phyloP scores from a whole-genome alignment of 2,329 filamentous ascomycete species.

The Annulohypoxylon truncatum region DNA sequence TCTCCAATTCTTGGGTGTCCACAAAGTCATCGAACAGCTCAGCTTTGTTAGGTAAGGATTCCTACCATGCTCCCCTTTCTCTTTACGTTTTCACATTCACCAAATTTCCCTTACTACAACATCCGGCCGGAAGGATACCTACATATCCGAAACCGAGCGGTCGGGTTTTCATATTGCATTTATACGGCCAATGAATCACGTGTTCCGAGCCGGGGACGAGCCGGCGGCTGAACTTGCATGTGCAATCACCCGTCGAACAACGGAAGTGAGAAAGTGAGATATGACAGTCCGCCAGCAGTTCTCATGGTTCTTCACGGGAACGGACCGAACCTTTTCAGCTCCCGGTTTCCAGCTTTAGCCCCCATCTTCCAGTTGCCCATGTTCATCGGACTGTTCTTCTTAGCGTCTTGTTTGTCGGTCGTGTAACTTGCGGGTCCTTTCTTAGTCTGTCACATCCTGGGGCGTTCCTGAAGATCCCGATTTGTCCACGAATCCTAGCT shows the following conservation, averaged over 20 bases:
- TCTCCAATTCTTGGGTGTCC: conserved; percentile 69
- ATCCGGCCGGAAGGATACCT: conserved; percentile 30
- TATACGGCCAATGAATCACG: conserved; percentile 36
- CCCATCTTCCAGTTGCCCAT: conserved; percentile 28
- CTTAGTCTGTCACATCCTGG: conserved; percentile 18
- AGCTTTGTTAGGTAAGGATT: conserved; percentile 76
- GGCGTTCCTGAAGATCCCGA: conserved; percentile 29
- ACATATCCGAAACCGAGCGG: conserved; percentile 36
- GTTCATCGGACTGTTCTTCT: conserved; percentile 17
- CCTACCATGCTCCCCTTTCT: not conserved
- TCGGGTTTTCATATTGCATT: conserved; percentile 28
- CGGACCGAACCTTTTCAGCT: conserved; percentile 11
- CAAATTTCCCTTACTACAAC: conserved; percentile 21
- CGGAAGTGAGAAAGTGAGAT: conserved; percentile 31
- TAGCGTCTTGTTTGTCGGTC: conserved; percentile 21
- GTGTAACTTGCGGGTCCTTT: conserved; percentile 29
- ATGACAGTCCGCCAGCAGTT: conserved; percentile 18
- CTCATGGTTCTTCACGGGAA: conserved; percentile 13
- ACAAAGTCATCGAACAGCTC: conserved; percentile 73
- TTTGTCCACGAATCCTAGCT: conserved; percentile 37
- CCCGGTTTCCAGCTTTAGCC: not conserved
- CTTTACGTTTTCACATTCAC: not conserved
- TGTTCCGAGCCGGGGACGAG: conserved; percentile 35
- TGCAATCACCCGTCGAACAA: conserved; percentile 45
- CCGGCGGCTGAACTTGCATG: conserved; percentile 43